Evolutionary conservation across 2,329 filamentous ascomycete species (phyloP).

Genomic region (Domatiomyces catenatus): DNA sequence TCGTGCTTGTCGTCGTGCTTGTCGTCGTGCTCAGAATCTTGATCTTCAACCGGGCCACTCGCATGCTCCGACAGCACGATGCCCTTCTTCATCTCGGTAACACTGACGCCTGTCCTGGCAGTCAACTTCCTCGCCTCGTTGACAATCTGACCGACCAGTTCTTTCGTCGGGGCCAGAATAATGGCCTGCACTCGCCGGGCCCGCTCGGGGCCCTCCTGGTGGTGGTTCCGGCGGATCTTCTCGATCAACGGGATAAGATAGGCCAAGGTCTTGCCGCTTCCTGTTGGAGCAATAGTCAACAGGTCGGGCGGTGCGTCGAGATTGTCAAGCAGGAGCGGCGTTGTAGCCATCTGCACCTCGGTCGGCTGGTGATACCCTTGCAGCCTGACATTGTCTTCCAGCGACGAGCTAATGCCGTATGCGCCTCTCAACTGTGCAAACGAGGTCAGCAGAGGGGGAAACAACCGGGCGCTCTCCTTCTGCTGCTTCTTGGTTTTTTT

Average conservation of each 20-base stretch:
- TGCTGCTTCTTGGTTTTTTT: slow-evolving; percentile 31
- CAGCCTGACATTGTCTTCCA: slow-evolving; percentile 64
- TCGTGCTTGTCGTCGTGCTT: slow-evolving; percentile 18
- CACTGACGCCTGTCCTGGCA: slow-evolving; percentile 58
- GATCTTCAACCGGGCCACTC: slow-evolving; percentile 23
- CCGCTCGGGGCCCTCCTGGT: slow-evolving; percentile 28
- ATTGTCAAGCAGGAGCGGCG: slow-evolving; percentile 61
- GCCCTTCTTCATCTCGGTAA: slow-evolving; percentile 71
- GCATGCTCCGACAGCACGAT: slow-evolving; percentile 45
- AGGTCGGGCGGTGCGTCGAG: slow-evolving; percentile 44
- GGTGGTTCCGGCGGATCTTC: slow-evolving; percentile 44
- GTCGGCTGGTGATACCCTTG: slow-evolving; percentile 82
- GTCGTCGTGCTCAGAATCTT: slow-evolving; percentile 26
- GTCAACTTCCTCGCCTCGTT: slow-evolving; percentile 71
- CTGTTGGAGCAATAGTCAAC: slow-evolving; percentile 79
- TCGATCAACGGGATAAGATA: slow-evolving; percentile 82
- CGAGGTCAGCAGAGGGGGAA: slow-evolving; percentile 61
- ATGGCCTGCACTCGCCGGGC: slow-evolving; percentile 50
- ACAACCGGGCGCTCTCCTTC: slow-evolving; percentile 43
- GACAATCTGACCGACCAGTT: slow-evolving; percentile 67
- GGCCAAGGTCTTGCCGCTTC: slow-evolving; percentile 88
- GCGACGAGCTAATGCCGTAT: slow-evolving; percentile 57
- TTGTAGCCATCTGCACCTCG: slow-evolving; percentile 75
- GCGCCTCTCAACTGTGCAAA: slow-evolving; percentile 57
- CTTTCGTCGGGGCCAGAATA: slow-evolving; percentile 63